Evolutionary conservation across 2,329 filamentous ascomycete species (phyloP).

Genomic region (Microsporum audouinii): DNA sequence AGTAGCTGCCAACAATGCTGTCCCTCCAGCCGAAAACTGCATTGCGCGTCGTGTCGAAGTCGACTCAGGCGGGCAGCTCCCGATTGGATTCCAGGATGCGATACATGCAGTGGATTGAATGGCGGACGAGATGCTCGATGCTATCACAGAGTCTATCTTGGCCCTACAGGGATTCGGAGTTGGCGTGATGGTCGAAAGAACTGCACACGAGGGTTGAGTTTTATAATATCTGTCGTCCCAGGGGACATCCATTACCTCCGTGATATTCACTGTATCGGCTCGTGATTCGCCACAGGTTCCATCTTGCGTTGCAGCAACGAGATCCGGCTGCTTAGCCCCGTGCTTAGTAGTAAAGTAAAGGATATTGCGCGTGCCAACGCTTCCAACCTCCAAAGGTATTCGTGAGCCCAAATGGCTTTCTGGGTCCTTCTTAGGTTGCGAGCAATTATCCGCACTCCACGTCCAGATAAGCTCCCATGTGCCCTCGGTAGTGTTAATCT

Average conservation of each 20-base stretch:
- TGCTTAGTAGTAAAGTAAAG: constrained; percentile 1
- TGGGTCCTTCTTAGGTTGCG: neutral
- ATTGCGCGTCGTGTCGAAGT: neutral
- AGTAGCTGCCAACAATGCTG: neutral
- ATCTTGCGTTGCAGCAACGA: neutral
- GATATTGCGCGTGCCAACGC: neutral
- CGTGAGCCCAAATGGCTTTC: neutral
- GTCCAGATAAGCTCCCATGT: neutral
- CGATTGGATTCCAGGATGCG: neutral
- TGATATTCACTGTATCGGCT: neutral
- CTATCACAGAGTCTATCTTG: neutral
- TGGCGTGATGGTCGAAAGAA: neutral
- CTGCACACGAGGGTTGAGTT: neutral
- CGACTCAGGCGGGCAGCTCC: neutral
- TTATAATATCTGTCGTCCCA: neutral
- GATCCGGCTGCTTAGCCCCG: neutral
- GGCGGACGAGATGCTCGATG: constrained; percentile 2
- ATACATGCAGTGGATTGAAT: constrained; percentile 2
- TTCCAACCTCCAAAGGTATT: neutral
- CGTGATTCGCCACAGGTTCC: neutral
- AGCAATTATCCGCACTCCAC: neutral
- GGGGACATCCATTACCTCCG: neutral
- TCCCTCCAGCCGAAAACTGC: neutral
- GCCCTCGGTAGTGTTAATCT: neutral
- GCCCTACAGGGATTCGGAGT: constrained; percentile 5